Base-by-base conservation (phyloP, 768 basidiomycete genomes). In the Mycena vulgaris region DNA sequence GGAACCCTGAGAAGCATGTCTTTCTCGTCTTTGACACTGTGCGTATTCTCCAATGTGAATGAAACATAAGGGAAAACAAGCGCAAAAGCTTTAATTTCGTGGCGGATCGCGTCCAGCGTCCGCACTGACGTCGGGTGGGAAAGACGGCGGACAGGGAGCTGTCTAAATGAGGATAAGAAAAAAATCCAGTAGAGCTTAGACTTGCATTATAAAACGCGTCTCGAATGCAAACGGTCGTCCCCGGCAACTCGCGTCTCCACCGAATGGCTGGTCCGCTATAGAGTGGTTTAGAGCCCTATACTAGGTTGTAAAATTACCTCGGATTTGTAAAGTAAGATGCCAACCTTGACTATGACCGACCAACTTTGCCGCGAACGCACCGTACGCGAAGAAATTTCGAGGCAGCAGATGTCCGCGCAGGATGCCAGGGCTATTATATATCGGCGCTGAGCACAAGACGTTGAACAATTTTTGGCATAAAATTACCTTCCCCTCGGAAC, bases 171-270 rank as follows among this genome's bases (percentile, higher is more conserved):
- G 61, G 8, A 63, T 23, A 53, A 21, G 70, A 65, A 64, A 33
- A n/a, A 51, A 51, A 40, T 35, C 49, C 28, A 13, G 30, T 33
- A 51, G 63, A 48, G 47, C 53, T 21, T 48, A 42, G 21, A 83
- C 89, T 49, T 69, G 95, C 95, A 76, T 94, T 96, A 77, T 93
- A 94, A 78, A 98, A 99, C 3, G 94, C 91, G 78, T 98, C 97
- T 25, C 94, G 90, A 49, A 98, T 84, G 73, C 89, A 91, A 47
- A 97, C 92, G 14, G 88, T 90, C 8, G 97, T 98, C 4, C 97
- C 97, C 2, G 88, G 80, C 1, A 83, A 83, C 77, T 94, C 90
- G 70, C 92, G 85, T 66, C 90, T 86, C 91, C 95, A 93, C 25
- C 94, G 89, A 40, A 90, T 81, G 4, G 95, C 91, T 35, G 90